Base-by-base conservation (phyloP, 257 asterid species). In the Handroanthus guayacan region DNA sequence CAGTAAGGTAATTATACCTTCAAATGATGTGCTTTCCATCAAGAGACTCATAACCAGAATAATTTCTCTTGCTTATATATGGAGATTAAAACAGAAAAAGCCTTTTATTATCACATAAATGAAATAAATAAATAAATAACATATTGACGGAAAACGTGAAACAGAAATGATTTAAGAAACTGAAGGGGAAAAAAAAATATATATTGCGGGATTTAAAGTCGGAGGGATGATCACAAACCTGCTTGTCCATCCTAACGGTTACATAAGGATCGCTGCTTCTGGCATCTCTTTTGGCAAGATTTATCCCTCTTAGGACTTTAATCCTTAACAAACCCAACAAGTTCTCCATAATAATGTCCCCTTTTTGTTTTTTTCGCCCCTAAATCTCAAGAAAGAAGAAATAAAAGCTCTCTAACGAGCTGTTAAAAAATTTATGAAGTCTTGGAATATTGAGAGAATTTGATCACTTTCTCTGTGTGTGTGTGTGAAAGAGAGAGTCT, bases 181-280 rank as follows among this genome's bases (percentile, higher is more conserved):
- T 13, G 58, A 17, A 12, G 7, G 18, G 48, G 7, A 3, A n/a
- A 18, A 18, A 20, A 9, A 18, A 57, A 7, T n/a, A n/a, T n/a
- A n/a, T n/a, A n/a, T 8, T 2, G 43, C 2, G 62, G 62, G 20
- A 60, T 0, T 31, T 52, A 64, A 25, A 65, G 48, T 1, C 2
- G 48, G 34, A 13, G 12, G 12, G 51, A 13, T n/a, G 14, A 44
- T 45, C 9, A 67, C 6, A 0, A 37, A 89, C 95, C 96, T 89
- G 93, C 64, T 77, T 89, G 61, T 84, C 97, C 85, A 87, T 37
- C 72, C 72, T 66, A 71, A 91, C 83, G 37, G 85, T 67, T 18
- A 81, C 86, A 68, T 82, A 88, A 20, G 92, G 92, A 73, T 88
- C 87, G 52, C 92, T 86, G 87, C 86, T 70, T 3, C 43, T 57